Evolutionary conservation across 2,329 filamentous ascomycete genomes (phyloP), one percentile per base, ranked within the genome.

Genomic region (Calonectria pauciramosa): DNA sequence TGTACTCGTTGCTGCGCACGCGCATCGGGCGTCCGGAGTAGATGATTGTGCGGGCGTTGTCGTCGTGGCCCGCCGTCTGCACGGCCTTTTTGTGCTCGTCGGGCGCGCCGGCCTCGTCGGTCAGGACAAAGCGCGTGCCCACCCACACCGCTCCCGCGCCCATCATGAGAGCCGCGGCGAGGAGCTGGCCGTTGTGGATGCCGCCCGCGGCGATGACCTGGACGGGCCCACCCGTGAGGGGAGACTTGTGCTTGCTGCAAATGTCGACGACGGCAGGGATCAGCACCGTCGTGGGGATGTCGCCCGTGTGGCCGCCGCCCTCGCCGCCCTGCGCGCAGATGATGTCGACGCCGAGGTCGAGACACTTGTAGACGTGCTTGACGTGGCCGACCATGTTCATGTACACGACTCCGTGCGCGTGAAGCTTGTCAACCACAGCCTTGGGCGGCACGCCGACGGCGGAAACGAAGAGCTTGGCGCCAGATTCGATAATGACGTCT

Each of bases 311-410:
- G 79, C 97, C 97, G 85, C 97, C 97, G 77, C 97, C 97, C 89
- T 99, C 97, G 81, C 97, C 96, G 84, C 97, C 97, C 89, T 99
- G 97, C 66, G 97, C 97, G 89, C 96, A 99, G 88, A 99, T 99
- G 82, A 99, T 94, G 87, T 99, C 97, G 80, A 93, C 95, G 78
- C 96, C 97, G 73, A 96, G 91, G 64, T 96, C 95, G 76, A 99
- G 91, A 87, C 95, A 97, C 91, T 99, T 99, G 87, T 95, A 91
- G 77, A 98, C 96, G 89, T 99, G 97, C 93, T 99, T 99, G 83
- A 97, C 96, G 91, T 99, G 97, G 79, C 97, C 97, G 85, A 99
- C 96, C 97, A 99, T 99, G 93, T 99, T 99, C 97, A 99, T 99
- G 91, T 97, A 98, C 80, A 98, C 91, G 80, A 99, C 91, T 79